Percentiles rank a stretch among this genome's conserved stretches.
Evolutionary conservation across 306 rosid genomes (phyloP).

Genomic region (Biancaea sappan): DNA sequence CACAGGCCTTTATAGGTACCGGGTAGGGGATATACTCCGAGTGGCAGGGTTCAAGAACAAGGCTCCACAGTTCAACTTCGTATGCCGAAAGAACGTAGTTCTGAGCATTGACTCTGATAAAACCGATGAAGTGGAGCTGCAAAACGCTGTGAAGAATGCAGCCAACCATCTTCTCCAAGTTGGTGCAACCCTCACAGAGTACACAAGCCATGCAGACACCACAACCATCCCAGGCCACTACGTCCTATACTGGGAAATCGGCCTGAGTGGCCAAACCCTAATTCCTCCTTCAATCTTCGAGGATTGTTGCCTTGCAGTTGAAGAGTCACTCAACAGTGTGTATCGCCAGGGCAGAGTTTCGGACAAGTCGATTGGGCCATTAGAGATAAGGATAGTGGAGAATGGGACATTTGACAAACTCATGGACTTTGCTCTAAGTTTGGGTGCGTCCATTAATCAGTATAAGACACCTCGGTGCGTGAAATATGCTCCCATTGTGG

Average conservation of each 20-base stretch:
- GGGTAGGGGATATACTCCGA: conserved; percentile 49
- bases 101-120: conserved; percentile 58
- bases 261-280: conserved; percentile 7
- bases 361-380: conserved; percentile 53
- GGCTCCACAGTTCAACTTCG: conserved; percentile 56
- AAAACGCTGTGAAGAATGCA: conserved; percentile 51
- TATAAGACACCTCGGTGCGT: conserved; percentile 56
- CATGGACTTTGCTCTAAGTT: conserved; percentile 49
- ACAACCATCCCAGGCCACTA: conserved; percentile 50
- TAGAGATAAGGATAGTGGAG: conserved; percentile 50
- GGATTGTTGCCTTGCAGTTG: conserved; percentile 46
- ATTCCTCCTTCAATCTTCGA: conserved; percentile 44
- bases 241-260: conserved; percentile 57
- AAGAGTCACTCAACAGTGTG: conserved; percentile 45
- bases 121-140: conserved; percentile 55
- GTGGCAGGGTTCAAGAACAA: conserved; percentile 57
- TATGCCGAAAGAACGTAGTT: conserved; percentile 50
- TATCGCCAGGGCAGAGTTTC: conserved; percentile 53
- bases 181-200: conserved; percentile 40
- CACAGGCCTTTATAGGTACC: conserved; percentile 58
- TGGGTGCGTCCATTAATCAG: conserved; percentile 58
- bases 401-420: conserved; percentile 54
- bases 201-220: conserved; percentile 53
- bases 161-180: conserved; percentile 36
- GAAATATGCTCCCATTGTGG: conserved; percentile 36